phyloP scores from a whole-genome alignment of 2,329 filamentous ascomycete species.

The Trichoderma sp. region DNA sequence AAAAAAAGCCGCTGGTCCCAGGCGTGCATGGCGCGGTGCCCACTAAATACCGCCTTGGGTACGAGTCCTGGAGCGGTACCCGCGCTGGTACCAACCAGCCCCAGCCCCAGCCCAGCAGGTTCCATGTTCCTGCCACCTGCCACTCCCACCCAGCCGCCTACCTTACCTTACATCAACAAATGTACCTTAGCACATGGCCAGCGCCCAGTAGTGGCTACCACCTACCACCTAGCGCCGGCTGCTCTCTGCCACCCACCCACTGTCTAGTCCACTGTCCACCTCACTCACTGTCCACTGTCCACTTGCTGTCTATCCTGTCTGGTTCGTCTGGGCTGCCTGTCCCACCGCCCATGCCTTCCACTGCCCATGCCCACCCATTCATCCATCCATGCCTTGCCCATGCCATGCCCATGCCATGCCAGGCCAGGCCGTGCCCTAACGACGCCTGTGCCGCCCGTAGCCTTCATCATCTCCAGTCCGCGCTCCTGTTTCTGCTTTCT shows the following conservation, averaged over 20 bases:
- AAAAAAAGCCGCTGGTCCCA: conserved; percentile 25
- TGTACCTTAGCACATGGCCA: neutral
- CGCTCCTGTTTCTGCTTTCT: conserved; percentile 7
- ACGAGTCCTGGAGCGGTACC: neutral
- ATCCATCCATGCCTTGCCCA: conserved; percentile 2
- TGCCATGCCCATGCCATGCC: neutral
- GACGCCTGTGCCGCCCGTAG: conserved; percentile 28
- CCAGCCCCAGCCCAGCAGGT: too few relatives aligned
- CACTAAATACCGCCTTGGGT: conserved; percentile 6
- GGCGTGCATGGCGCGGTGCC: conserved; percentile 20
- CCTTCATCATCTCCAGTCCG: conserved; percentile 23
- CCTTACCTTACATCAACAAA: too few relatives aligned
- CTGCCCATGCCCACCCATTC: too few relatives aligned
- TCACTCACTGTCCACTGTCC: too few relatives aligned
- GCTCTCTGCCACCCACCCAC: conserved; percentile 5
- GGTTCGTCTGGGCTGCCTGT: conserved; percentile 1
- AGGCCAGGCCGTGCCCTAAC: conserved; percentile 7
- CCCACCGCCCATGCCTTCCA: conserved; percentile 17
- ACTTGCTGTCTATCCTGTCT: neutral
- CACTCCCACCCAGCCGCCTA: neutral
- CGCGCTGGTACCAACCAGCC: neutral
- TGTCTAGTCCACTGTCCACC: too few relatives aligned
- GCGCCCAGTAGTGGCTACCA: neutral
- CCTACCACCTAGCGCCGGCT: conserved; percentile 11
- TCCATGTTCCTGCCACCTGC: too few relatives aligned